These are phyloP conservation scores for Lepidium sativum DNA, from an alignment of 345 rosid genomes.

Conservation along the genomic window DNA sequence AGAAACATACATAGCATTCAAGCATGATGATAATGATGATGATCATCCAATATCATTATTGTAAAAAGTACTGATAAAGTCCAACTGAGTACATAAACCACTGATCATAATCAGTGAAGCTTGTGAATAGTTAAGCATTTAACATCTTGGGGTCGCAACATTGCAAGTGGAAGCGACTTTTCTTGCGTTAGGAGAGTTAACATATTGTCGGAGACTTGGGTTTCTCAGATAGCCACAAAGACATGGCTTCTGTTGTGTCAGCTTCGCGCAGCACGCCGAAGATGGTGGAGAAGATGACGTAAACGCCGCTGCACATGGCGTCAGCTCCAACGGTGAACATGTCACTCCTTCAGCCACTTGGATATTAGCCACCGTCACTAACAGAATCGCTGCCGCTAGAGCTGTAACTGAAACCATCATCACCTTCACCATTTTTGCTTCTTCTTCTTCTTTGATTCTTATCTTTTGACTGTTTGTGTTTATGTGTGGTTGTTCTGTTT, in stretches of 20 bases:
- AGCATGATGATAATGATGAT: constrained; percentile 1
- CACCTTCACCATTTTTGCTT: constrained; percentile 17
- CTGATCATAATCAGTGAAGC: neutral
- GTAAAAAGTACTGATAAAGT: no score
- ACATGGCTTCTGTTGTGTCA: constrained; percentile 63
- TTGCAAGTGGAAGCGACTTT: constrained; percentile 34
- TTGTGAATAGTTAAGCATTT: neutral
- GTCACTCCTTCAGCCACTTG: constrained; percentile 38
- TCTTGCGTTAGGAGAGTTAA: constrained; percentile 43
- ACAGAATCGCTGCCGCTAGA: neutral
- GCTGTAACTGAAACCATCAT: neutral
- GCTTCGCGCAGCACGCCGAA: constrained; percentile 38
- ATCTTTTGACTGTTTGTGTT: neutral
- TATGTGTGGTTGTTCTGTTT: neutral
- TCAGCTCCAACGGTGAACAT: constrained; percentile 41
- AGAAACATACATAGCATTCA: constrained; percentile 2
- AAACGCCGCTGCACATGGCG: constrained; percentile 38
- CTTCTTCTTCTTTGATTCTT: neutral
- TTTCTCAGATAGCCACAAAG: constrained; percentile 48
- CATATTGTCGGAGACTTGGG: constrained; percentile 36
- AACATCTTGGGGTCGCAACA: constrained; percentile 40
- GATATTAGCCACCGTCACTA: constrained; percentile 1
- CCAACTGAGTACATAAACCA: no score
- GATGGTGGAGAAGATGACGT: constrained; percentile 36
- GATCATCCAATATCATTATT: no score